A percentile compares a stretch with the other conserved stretches of the same genome.
These are phyloP conservation scores for Epichloe amarillans DNA, from an alignment of 2,329 filamentous ascomycete genomes.

Conservation along the genomic window DNA sequence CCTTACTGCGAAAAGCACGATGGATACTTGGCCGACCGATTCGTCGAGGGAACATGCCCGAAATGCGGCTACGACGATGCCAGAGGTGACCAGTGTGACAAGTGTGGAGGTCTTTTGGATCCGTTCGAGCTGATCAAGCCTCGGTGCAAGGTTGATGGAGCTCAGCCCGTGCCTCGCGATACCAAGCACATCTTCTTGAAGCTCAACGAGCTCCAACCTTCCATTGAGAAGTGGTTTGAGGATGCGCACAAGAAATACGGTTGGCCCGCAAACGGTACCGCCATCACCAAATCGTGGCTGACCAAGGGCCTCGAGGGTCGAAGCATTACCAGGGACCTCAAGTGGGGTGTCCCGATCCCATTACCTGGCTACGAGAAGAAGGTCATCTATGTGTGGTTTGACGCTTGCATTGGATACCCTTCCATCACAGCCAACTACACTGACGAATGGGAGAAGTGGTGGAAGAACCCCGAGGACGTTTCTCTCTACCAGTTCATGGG, in stretches of 20 bases:
- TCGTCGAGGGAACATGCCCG: slow-evolving; percentile 68
- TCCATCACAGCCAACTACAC: slow-evolving; percentile 90
- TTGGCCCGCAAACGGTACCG: slow-evolving; percentile 63
- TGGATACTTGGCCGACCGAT: slow-evolving; percentile 73
- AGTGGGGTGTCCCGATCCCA: slow-evolving; percentile 62
- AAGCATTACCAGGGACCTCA: slow-evolving; percentile 83
- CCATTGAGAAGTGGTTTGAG: slow-evolving; percentile 66
- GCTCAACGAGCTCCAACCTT: slow-evolving; percentile 67
- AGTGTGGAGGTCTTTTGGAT: slow-evolving; percentile 59
- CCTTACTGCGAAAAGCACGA: slow-evolving; percentile 75
- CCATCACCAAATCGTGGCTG: slow-evolving; percentile 71
- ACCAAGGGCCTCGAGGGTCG: slow-evolving; percentile 73
- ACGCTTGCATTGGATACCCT: slow-evolving; percentile 88
- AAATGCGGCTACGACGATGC: slow-evolving; percentile 61
- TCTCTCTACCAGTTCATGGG: slow-evolving; percentile 91
- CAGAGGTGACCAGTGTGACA: slow-evolving; percentile 61
- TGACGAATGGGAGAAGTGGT: slow-evolving; percentile 83
- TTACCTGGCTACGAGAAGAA: slow-evolving; percentile 39
- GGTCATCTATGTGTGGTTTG: slow-evolving; percentile 90
- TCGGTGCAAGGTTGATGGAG: slow-evolving; percentile 80
- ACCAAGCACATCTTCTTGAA: slow-evolving; percentile 89
- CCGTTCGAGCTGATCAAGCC: slow-evolving; percentile 69
- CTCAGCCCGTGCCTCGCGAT: slow-evolving; percentile 62
- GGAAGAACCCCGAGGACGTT: slow-evolving; percentile 79
- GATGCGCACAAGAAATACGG: slow-evolving; percentile 59